These are phyloP conservation scores for Craterostigma plantagineum DNA, from an alignment of 257 asterid genomes.

Conservation along the genomic window DNA sequence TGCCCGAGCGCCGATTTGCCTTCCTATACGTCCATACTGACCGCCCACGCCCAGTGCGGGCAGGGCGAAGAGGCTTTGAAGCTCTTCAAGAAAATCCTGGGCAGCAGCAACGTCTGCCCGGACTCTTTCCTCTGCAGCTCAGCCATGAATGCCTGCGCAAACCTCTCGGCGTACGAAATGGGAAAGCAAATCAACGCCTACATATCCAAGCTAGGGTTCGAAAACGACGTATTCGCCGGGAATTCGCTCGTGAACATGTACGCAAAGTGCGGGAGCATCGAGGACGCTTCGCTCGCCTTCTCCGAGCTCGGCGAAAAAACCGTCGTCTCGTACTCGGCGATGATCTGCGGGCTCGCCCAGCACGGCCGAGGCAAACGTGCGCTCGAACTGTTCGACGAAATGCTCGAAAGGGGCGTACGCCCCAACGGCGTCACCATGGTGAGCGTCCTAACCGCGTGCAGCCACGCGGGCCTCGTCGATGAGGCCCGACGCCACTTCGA, in stretches of 20 bases:
- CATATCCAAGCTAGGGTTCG: constrained; percentile 41
- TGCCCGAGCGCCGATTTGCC: constrained; percentile 43
- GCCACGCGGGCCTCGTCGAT: constrained; percentile 54
- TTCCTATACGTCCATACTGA: constrained; percentile 48
- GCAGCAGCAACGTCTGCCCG: constrained; percentile 23
- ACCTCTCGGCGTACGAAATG: constrained; percentile 57
- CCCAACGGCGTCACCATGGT: constrained; percentile 67
- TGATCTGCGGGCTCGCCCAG: constrained; percentile 74
- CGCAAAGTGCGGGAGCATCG: constrained; percentile 68
- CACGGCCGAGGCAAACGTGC: constrained; percentile 60
- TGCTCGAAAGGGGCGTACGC: constrained; percentile 32
- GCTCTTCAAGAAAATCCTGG: constrained; percentile 36
- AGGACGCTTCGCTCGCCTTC: constrained; percentile 45
- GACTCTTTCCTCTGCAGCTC: constrained; percentile 67
- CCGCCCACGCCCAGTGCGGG: constrained; percentile 53
- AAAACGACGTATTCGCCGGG: constrained; percentile 46
- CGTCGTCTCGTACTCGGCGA: constrained; percentile 61
- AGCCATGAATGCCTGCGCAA: constrained; percentile 65
- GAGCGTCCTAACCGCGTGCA: constrained; percentile 62
- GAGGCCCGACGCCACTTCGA: constrained; percentile 46
- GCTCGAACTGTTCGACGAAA: constrained; percentile 26
- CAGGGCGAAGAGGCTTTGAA: constrained; percentile 57
- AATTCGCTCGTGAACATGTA: constrained; percentile 80
- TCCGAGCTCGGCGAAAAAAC: constrained; percentile 33
- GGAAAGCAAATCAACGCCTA: constrained; percentile 73